Conservation (phyloP, 305 asterid genomes). For the Ilex paraguariensis region DNA sequence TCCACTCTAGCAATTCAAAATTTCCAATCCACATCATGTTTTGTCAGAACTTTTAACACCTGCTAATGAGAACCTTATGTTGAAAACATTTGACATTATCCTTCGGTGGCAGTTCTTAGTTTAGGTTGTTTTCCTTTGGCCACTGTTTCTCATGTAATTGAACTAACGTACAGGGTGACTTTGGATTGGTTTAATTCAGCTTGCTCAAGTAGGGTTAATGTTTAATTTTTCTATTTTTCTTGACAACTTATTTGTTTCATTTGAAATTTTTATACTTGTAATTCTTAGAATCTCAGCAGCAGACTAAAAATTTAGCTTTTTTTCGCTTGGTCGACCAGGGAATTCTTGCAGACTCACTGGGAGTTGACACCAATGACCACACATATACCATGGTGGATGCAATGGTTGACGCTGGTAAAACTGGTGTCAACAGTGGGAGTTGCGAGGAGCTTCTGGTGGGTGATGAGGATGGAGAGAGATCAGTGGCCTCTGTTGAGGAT, state of each 20-base stretch:
- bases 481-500: conserved; percentile 91
- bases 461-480: conserved; percentile 79
- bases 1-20: too few relatives aligned
- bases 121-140: background rate
- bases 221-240: too few relatives aligned
- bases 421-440: conserved; percentile 45
- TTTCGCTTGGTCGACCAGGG: conserved; percentile 51
- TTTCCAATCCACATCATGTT: too few relatives aligned
- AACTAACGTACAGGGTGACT: too few relatives aligned
- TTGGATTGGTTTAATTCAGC: too few relatives aligned
- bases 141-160: background rate
- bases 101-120: background rate
- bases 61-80: too few relatives aligned
- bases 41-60: too few relatives aligned
- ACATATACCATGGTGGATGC: conserved; percentile 66
- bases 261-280: too few relatives aligned
- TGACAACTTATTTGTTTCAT: too few relatives aligned
- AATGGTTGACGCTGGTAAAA: conserved; percentile 51
- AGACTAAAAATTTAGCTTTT: background rate
- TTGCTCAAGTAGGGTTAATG: too few relatives aligned
- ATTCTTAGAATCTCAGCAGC: too few relatives aligned
- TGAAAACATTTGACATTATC: too few relatives aligned
- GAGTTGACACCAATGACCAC: conserved; percentile 47
- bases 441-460: conserved; percentile 75
- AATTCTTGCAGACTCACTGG: conserved; percentile 62